These are phyloP conservation scores for Rossbeevera mucosa DNA, from an alignment of 768 basidiomycete genomes.

Conservation along the genomic window DNA sequence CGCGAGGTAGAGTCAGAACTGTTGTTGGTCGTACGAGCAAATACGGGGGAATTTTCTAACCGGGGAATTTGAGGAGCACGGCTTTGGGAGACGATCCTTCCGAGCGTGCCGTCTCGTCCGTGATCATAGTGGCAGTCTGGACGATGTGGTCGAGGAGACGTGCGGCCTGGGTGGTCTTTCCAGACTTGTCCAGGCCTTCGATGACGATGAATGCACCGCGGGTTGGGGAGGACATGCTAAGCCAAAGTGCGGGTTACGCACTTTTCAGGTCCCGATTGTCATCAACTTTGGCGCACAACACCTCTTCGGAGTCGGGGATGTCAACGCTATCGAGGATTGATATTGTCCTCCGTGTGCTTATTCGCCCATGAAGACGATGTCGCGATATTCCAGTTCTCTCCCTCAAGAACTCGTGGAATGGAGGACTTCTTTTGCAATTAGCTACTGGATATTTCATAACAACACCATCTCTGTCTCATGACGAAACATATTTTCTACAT, in stretches of 20 bases:
- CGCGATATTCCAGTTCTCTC: too few relatives aligned
- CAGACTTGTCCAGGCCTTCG: conserved; percentile 93
- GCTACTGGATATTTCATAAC: neutral
- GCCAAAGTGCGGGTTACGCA: too few relatives aligned
- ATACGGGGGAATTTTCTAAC: conserved; percentile 38
- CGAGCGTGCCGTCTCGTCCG: neutral
- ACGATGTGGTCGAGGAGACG: conserved; percentile 51
- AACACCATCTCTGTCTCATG: neutral
- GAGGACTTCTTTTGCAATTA: too few relatives aligned
- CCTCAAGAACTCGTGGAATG: too few relatives aligned
- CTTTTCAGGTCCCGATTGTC: too few relatives aligned
- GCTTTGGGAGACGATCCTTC: conserved; percentile 26
- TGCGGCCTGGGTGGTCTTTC: conserved; percentile 85
- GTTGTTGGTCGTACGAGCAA: neutral
- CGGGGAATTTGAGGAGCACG: conserved; percentile 82
- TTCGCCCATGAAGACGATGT: too few relatives aligned
- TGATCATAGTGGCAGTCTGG: conserved; percentile 20
- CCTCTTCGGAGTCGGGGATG: too few relatives aligned
- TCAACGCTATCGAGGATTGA: too few relatives aligned
- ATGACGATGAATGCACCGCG: conserved; percentile 87
- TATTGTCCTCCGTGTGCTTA: too few relatives aligned
- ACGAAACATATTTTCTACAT: neutral
- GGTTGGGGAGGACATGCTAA: conserved; percentile 40
- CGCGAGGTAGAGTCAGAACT: neutral
- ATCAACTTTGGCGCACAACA: too few relatives aligned